Evolutionary conservation across 2,329 filamentous ascomycete species (phyloP), one percentile per base, ranked within the genome.

Genomic region (Pseudogymnoascus sp.): DNA sequence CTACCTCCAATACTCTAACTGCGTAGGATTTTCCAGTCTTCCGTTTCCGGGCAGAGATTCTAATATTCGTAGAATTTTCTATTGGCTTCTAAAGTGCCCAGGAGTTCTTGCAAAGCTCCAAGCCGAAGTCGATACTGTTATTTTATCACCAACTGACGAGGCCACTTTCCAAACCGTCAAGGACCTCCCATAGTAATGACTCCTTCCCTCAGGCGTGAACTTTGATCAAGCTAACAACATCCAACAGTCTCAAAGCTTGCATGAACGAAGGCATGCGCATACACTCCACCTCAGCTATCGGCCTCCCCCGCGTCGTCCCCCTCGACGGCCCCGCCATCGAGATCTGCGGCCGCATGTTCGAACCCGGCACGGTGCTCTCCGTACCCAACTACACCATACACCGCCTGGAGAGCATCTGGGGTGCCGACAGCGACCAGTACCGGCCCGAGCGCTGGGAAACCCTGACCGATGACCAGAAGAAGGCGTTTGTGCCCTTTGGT

Each of bases 231-330:
- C 28, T 33, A 37, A 59, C 23, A 59, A 33, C 11, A 18, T 12
- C 16, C 16, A 59, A 18, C 28, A 59, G 28, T 11, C 42, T 47
- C 12, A 47, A 23, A 47, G 42, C 42, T 23, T 47, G 42, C 21
- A 87, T 94, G 75, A 86, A 87, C 74, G 91, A 96, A 77, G 88
- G 90, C 0, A 86, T 95, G 73, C 89, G 91, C 59, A 86, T 90
- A 75, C 91, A 95, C 79, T 88, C 84, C 64, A 94, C 91, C 7
- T 92, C 89, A 0, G 88, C 88, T 8, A 89, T 94, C 68, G 91
- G 91, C 3, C 85, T 95, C 0, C 91, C 91, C 0, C 86, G 91
- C 2, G 77, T 94, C 1, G 89, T 91, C 0, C 69, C 76, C 0
- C 79, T 80, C 21, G 84, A 47, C 12, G 42, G 82, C 0, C 75